These are phyloP conservation scores for Paspalum notatum DNA, from an alignment of 176 grass and related monocot species.

Conservation along the genomic window DNA sequence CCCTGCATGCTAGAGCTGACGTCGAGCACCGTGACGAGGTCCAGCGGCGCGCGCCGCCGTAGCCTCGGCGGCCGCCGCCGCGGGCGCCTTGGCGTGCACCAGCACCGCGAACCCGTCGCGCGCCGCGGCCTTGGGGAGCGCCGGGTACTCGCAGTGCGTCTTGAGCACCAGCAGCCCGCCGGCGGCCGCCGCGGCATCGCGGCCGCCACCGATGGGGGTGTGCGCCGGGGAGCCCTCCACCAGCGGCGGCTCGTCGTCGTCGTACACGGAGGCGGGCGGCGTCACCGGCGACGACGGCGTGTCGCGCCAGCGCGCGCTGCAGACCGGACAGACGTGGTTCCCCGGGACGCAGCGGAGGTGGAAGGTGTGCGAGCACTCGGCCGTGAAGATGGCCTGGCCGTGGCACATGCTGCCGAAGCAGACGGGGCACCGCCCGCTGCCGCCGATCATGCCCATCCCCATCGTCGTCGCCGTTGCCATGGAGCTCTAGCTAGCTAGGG, in stretches of 20 bases:
- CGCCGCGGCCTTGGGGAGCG: constrained; percentile 30
- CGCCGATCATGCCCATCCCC: not conserved
- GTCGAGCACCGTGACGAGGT: not conserved
- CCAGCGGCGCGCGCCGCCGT: not conserved
- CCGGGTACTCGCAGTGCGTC: constrained; percentile 39
- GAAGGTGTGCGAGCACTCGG: constrained; percentile 64
- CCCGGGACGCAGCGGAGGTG: constrained; percentile 55
- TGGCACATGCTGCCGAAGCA: constrained; percentile 36
- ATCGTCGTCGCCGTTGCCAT: not conserved
- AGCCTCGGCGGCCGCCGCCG: not conserved
- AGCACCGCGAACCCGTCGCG: constrained; percentile 43
- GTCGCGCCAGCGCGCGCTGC: constrained; percentile 40
- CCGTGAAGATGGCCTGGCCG: constrained; percentile 45
- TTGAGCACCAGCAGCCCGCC: constrained; percentile 40
- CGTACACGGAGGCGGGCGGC: constrained; percentile 2
- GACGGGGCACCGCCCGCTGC: constrained; percentile 31
- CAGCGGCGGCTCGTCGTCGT: constrained; percentile 17
- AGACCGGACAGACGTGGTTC: constrained; percentile 47
- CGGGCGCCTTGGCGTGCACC: constrained; percentile 50
- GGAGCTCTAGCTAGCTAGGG: too few species aligned
- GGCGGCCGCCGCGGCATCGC: not conserved
- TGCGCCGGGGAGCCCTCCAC: not conserved
- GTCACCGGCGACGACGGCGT: not conserved
- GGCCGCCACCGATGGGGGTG: not conserved
- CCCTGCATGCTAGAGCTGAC: not conserved